Evolutionary conservation across 1,139 yeast genomes (phyloP).

Genomic region (Meyerozyma elateridarum): DNA sequence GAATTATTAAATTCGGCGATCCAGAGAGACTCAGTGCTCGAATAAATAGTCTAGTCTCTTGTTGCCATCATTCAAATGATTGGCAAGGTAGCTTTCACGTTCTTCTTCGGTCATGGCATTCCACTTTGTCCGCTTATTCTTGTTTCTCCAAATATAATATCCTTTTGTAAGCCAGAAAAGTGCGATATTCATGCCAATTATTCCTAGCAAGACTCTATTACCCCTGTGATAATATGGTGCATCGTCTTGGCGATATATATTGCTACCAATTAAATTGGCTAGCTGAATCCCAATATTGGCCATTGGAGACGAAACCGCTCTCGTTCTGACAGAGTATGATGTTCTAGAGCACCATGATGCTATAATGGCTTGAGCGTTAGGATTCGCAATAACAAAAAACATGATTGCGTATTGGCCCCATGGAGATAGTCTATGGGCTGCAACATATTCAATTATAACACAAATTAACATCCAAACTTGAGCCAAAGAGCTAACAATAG

Average conservation of each 20-base stretch:
- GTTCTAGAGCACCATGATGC: conserved; percentile 6
- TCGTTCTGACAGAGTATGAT: conserved; percentile 17
- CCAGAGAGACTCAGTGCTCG: conserved; percentile 11
- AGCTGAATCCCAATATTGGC: conserved; percentile 20
- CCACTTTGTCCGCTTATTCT: conserved; percentile 43
- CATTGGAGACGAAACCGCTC: conserved; percentile 21
- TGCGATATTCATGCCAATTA: background rate
- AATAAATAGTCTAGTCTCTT: conserved; percentile 45
- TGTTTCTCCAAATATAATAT: conserved; percentile 47
- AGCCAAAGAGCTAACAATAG: conserved; percentile 14
- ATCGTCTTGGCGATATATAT: conserved; percentile 13
- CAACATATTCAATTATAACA: background rate
- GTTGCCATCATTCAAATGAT: conserved; percentile 48
- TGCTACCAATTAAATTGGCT: conserved; percentile 14
- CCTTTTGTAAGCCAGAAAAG: conserved; percentile 13
- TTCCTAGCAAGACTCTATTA: conserved; percentile 8
- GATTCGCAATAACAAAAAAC: conserved; percentile 1
- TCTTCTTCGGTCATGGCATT: conserved; percentile 42
- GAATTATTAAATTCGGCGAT: no score
- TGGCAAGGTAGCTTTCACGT: conserved; percentile 35
- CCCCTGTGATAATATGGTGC: conserved; percentile 12
- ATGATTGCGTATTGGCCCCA: conserved; percentile 4
- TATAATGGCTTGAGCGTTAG: conserved; percentile 3
- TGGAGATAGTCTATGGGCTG: background rate
- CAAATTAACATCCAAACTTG: conserved; percentile 19